A percentile compares a stretch with the other conserved stretches of the same genome.
Conservation (phyloP, 2,329 filamentous ascomycete species). For the Aspergillus sergii region DNA sequence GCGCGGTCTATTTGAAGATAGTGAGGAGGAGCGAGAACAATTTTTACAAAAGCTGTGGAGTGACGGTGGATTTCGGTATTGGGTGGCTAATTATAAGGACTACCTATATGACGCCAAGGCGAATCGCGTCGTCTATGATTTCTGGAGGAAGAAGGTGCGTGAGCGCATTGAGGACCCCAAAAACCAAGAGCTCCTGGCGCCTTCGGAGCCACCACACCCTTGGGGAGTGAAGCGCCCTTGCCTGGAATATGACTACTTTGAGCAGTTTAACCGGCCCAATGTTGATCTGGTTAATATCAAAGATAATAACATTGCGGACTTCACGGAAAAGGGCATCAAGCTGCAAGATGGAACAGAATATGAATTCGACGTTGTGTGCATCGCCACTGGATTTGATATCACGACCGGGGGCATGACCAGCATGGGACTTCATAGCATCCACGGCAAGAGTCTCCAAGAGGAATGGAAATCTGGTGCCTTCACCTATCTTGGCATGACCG, state of each 20-base stretch:
- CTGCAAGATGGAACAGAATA: conserved; percentile 40
- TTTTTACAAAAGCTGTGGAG: conserved; percentile 55
- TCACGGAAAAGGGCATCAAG: conserved; percentile 45
- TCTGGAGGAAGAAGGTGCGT: conserved; percentile 58
- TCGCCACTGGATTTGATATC: conserved; percentile 50
- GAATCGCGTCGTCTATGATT: conserved; percentile 58
- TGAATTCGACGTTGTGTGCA: conserved; percentile 45
- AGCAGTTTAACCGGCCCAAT: conserved; percentile 50
- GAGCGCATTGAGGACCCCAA: conserved; percentile 54
- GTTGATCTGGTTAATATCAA: conserved; percentile 52
- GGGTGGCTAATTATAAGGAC: conserved; percentile 60
- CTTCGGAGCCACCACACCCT: conserved; percentile 54
- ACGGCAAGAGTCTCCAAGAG: conserved; percentile 35
- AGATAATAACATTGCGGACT: conserved; percentile 44
- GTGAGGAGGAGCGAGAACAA: conserved; percentile 52
- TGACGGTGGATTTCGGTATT: conserved; percentile 58
- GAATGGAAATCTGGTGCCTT: conserved; percentile 42
- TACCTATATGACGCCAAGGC: conserved; percentile 49
- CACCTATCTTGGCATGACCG: conserved; percentile 48
- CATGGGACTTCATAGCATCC: conserved; percentile 41
- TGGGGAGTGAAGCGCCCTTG: conserved; percentile 58
- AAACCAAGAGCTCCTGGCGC: conserved; percentile 56
- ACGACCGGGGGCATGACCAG: conserved; percentile 45
- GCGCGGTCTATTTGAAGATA: conserved; percentile 59
- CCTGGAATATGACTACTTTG: conserved; percentile 55